phyloP scores from a whole-genome alignment of 306 rosid species.

The Cyclanthera cordifolia region DNA sequence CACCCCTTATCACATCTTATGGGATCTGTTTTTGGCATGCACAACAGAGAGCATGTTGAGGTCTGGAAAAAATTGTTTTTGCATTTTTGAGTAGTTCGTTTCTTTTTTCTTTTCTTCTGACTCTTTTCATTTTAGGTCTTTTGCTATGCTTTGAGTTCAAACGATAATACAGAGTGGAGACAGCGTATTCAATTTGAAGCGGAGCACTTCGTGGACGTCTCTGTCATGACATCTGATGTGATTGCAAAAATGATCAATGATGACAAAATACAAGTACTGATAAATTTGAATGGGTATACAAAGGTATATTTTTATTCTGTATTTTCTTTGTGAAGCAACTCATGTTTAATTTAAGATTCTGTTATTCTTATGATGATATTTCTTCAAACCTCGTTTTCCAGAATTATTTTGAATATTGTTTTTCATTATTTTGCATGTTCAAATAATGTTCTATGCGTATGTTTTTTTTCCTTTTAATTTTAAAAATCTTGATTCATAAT shows the following conservation, averaged over 20 bases:
- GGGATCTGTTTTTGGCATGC: slow-evolving; percentile 99
- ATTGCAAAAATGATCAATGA: slow-evolving; percentile 80
- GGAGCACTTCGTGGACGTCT: slow-evolving; percentile 85
- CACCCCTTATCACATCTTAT: slow-evolving; percentile 78
- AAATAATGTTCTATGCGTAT: not conserved
- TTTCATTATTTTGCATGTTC: not conserved
- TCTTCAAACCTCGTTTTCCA: not conserved
- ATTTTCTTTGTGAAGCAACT: not conserved
- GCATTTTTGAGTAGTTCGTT: not conserved
- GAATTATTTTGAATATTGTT: not conserved
- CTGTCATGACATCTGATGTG: slow-evolving; percentile 79
- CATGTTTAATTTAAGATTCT: not conserved
- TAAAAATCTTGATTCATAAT: not conserved
- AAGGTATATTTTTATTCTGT: slow-evolving; percentile 39
- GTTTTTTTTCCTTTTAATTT: not conserved
- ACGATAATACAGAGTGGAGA: slow-evolving; percentile 94
- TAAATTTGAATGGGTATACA: slow-evolving; percentile 95
- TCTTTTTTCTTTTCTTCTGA: not conserved
- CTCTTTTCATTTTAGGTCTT: slow-evolving; percentile 44
- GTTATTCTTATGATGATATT: not conserved
- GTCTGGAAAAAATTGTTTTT: slow-evolving; percentile 23
- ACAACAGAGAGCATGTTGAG: slow-evolving; percentile 68
- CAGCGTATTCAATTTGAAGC: slow-evolving; percentile 80
- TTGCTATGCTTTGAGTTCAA: slow-evolving; percentile 91
- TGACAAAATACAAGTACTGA: slow-evolving; percentile 72